Conservation (phyloP, 108 stramenopile species). For the Stephanodiscus minutulus region DNA sequence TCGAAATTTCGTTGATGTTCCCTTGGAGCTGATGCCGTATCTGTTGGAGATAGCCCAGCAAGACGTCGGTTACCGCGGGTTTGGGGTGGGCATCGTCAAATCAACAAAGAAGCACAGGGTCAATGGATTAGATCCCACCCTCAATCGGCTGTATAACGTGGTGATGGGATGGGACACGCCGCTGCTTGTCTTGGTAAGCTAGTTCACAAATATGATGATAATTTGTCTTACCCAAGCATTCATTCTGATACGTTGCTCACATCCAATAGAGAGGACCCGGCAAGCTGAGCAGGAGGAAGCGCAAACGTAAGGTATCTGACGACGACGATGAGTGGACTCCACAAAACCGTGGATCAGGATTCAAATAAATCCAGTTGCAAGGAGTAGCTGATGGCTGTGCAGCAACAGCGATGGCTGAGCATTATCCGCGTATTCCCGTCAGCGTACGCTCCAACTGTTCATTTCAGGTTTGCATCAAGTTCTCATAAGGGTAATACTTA, state of each 20-base stretch:
- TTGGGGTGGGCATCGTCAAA: constrained; percentile 1
- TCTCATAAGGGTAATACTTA: too few species aligned
- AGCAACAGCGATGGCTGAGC: too few species aligned
- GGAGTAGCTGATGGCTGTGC: too few species aligned
- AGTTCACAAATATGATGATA: background rate
- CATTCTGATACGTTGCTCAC: background rate
- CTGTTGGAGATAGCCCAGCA: constrained; percentile 19
- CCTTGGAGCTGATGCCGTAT: constrained; percentile 15
- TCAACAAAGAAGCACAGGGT: background rate
- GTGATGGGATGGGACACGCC: background rate
- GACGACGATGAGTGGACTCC: background rate
- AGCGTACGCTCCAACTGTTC: too few species aligned
- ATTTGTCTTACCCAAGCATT: background rate
- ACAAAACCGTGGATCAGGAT: background rate
- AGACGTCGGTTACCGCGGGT: constrained; percentile 4
- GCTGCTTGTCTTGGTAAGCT: background rate
- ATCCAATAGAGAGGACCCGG: background rate
- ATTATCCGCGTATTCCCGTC: too few species aligned
- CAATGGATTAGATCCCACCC: background rate
- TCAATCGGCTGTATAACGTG: background rate
- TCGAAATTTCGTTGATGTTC: constrained; percentile 7
- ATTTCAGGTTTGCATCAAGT: too few species aligned
- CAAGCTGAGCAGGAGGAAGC: background rate
- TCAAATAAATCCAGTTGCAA: too few species aligned
- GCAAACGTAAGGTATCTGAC: background rate